Evolutionary conservation across 306 rosid genomes (phyloP).

Genomic region (Ormosia semicastrata): DNA sequence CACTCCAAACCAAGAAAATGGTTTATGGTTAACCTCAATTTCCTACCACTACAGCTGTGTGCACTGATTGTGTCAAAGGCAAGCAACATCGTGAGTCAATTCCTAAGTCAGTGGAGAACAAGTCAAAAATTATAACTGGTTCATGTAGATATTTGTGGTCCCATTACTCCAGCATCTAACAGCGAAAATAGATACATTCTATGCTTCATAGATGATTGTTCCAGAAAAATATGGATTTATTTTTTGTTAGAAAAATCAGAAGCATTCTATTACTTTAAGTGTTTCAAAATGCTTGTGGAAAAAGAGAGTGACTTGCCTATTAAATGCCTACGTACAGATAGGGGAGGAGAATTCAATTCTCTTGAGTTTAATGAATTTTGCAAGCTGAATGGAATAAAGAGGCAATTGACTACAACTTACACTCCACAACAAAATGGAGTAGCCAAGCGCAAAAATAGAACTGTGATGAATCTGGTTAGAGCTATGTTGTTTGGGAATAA

Average conservation of each 20-base stretch:
- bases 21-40: neutral
- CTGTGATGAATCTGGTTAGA: neutral
- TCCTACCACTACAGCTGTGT: neutral
- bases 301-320: neutral
- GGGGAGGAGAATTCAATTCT: too few relatives aligned
- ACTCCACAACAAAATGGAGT: conserved; percentile 16
- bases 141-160: too few relatives aligned
- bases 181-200: neutral
- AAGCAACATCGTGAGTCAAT: neutral
- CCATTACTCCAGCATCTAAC: neutral
- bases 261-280: neutral
- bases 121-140: too few relatives aligned
- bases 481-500: neutral
- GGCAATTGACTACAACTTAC: too few relatives aligned
- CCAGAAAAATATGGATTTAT: neutral
- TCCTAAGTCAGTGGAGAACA: neutral
- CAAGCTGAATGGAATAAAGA: too few relatives aligned
- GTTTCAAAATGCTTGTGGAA: neutral
- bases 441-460: neutral
- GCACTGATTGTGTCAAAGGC: neutral
- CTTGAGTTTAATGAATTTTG: too few relatives aligned
- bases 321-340: too few relatives aligned
- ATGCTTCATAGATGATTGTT: neutral
- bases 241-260: too few relatives aligned
- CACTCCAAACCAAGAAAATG: neutral